These are phyloP conservation scores for Theobroma cacao DNA, from an alignment of 345 rosid genomes.

Conservation along the genomic window DNA sequence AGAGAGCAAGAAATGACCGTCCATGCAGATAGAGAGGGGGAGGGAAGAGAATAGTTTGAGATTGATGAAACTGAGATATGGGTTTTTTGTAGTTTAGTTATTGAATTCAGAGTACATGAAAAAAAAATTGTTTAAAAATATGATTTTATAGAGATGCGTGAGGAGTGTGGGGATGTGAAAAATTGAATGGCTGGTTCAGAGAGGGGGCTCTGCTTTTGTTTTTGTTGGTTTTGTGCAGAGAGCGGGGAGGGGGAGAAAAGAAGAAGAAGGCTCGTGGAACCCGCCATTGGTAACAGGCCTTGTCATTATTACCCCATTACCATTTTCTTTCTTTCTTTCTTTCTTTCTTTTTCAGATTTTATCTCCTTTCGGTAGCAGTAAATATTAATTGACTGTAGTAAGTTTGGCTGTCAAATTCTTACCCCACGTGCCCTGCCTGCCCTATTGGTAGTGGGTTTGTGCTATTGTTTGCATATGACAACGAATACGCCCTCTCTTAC, in stretches of 20 bases:
- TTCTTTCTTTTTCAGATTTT: background rate
- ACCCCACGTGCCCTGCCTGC: background rate
- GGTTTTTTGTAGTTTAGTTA: constrained; percentile 1
- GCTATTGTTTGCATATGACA: background rate
- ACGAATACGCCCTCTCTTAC: too few relatives aligned
- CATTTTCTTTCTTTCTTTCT: background rate
- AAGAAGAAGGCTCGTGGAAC: constrained; percentile 46
- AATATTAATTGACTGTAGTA: background rate
- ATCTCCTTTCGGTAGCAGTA: background rate
- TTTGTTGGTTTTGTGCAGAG: background rate
- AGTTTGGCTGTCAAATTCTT: background rate
- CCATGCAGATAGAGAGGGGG: constrained; percentile 27
- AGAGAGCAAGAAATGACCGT: constrained; percentile 31
- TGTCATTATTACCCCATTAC: constrained; percentile 2
- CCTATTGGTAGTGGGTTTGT: background rate
- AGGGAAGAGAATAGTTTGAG: constrained; percentile 4
- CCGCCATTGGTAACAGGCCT: constrained; percentile 39
- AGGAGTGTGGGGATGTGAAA: constrained; percentile 10
- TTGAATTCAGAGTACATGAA: background rate
- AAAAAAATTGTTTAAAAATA: background rate
- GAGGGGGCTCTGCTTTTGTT: background rate
- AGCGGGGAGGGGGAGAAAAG: background rate
- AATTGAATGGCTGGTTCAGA: background rate
- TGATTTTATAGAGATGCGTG: constrained; percentile 31
- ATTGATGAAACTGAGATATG: constrained; percentile 29